A percentile compares a stretch with the other conserved stretches of the same genome.
Evolutionary conservation across 1,284 basidiomycete species (phyloP).

Genomic region (Heliocybe sulcata): DNA sequence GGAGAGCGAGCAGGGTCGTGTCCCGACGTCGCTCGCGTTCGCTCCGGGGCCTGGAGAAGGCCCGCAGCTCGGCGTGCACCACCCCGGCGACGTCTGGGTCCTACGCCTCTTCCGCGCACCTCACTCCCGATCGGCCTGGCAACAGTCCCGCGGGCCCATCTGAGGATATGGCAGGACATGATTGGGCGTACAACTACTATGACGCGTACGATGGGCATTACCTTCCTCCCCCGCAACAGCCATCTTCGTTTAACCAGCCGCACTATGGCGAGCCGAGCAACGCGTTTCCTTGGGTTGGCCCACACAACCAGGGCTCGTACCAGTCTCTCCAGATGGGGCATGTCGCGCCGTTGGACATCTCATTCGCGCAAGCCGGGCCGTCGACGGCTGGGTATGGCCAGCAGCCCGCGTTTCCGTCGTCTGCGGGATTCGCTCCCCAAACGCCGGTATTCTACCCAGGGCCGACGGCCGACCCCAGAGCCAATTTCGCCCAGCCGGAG

Average conservation of each 20-base stretch:
- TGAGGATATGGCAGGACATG: neutral
- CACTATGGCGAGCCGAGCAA: no score
- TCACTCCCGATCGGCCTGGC: neutral
- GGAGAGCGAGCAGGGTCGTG: neutral
- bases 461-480: no score
- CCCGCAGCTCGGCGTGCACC: neutral
- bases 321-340: neutral
- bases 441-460: no score
- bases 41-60: neutral
- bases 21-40: neutral
- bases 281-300: neutral
- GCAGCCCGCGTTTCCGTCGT: no score
- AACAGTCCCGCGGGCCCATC: neutral
- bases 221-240: neutral
- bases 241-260: neutral
- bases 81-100: neutral
- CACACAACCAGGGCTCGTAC: neutral
- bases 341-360: neutral
- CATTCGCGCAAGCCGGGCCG: no score
- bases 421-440: no score
- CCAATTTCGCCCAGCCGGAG: no score
- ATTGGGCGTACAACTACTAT: slow-evolving; percentile 1
- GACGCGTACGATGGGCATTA: neutral
- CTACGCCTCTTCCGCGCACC: neutral
- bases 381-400: neutral